phyloP scores from a whole-genome alignment of 2,329 filamentous ascomycete genomes.

The Phaeosphaeriaceae sp. region DNA sequence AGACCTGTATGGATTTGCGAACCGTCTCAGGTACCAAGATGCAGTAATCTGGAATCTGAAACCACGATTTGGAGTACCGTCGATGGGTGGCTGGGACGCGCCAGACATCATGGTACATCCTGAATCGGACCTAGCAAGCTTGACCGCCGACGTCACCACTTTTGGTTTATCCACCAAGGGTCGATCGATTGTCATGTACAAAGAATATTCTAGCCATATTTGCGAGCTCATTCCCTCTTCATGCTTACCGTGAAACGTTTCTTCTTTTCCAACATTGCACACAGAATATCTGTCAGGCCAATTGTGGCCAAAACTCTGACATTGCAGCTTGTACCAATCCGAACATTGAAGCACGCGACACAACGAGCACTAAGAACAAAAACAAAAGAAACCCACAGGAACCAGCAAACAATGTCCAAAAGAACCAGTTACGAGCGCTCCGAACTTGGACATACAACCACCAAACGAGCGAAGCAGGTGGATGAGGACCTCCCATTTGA shows the following conservation, averaged over 20 bases:
- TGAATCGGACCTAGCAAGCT: constrained; percentile 24
- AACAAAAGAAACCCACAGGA: not conserved
- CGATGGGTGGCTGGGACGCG: constrained; percentile 20
- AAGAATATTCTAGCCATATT: constrained; percentile 4
- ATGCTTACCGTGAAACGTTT: constrained; percentile 20
- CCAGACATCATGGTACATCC: constrained; percentile 27
- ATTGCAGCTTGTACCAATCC: constrained; percentile 1
- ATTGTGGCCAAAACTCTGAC: not conserved
- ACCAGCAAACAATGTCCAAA: constrained; percentile 31
- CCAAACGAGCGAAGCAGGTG: constrained; percentile 58
- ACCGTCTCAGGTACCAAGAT: constrained; percentile 25
- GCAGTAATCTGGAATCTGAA: constrained; percentile 24
- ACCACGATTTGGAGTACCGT: constrained; percentile 13
- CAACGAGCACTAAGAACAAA: constrained; percentile 7
- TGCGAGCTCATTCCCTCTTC: not conserved
- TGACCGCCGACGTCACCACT: constrained; percentile 36
- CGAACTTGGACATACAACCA: constrained; percentile 53
- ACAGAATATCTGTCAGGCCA: not conserved
- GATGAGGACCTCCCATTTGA: constrained; percentile 54
- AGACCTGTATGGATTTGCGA: constrained; percentile 11
- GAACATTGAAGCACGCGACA: constrained; percentile 20
- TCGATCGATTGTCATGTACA: constrained; percentile 13
- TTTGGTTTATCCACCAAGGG: constrained; percentile 8
- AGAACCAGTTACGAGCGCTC: constrained; percentile 37
- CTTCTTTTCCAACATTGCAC: constrained; percentile 1